Conservation (phyloP, 2,329 filamentous ascomycete genomes). For the Torrubiellomyces zombiae region DNA sequence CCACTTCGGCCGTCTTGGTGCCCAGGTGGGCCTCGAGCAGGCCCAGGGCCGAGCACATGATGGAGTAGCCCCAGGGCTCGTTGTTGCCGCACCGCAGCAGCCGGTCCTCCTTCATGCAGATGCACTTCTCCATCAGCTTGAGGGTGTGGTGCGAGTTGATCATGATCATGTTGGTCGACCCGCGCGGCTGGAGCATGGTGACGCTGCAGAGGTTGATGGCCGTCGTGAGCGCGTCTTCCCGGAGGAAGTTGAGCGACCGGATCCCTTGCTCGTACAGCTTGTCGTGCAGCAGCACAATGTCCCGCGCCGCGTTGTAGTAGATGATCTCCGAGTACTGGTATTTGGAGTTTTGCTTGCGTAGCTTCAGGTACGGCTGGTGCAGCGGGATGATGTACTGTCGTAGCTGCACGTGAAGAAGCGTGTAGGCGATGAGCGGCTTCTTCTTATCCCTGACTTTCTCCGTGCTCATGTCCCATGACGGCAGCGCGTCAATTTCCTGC, state of each 20-base stretch:
- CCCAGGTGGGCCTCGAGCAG: conserved; percentile 42
- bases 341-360: conserved; percentile 41
- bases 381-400: conserved; percentile 45
- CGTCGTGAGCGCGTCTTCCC: conserved; percentile 41
- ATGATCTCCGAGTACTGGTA: conserved; percentile 47
- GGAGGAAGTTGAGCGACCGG: conserved; percentile 40
- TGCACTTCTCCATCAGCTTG: conserved; percentile 43
- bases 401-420: conserved; percentile 42
- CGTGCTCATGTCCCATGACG: conserved; percentile 31
- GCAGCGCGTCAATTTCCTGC: conserved; percentile 42
- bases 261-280: conserved; percentile 42
- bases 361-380: conserved; percentile 42
- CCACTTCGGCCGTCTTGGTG: conserved; percentile 36
- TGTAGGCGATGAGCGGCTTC: conserved; percentile 41
- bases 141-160: conserved; percentile 43
- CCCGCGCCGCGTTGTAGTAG: conserved; percentile 44
- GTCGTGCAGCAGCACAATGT: conserved; percentile 45
- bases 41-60: conserved; percentile 43
- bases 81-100: conserved; percentile 45
- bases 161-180: conserved; percentile 45
- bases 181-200: conserved; percentile 41
- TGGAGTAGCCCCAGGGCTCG: conserved; percentile 47
- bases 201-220: conserved; percentile 45
- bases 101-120: conserved; percentile 43
- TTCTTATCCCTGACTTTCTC: conserved; percentile 24